Evolutionary conservation across 2,329 filamentous ascomycete species (phyloP).

Genomic region (Colletotrichum gigasporum): DNA sequence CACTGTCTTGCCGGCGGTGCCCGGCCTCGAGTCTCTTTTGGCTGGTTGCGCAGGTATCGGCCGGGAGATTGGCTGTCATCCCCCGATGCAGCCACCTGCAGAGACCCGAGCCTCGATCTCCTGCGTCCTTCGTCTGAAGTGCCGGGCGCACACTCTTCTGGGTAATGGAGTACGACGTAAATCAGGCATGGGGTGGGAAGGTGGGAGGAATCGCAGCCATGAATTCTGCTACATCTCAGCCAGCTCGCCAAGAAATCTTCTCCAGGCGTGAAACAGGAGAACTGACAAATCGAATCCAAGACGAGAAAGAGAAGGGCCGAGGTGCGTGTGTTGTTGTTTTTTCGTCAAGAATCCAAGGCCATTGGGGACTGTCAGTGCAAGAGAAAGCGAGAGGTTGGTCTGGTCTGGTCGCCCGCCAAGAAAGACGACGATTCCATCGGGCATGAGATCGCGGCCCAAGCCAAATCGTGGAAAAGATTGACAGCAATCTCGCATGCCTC

Average conservation of each 20-base stretch:
- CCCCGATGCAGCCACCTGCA: constrained; percentile 27
- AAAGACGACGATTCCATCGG: neutral
- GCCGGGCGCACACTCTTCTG: neutral
- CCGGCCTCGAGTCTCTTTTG: neutral
- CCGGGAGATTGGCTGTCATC: constrained; percentile 20
- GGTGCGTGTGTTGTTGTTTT: neutral
- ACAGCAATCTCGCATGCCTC: constrained; percentile 29
- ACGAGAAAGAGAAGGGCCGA: neutral
- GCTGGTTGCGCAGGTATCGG: neutral
- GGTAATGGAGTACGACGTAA: neutral
- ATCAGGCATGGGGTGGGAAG: neutral
- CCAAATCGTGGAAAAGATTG: neutral
- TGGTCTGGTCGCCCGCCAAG: neutral
- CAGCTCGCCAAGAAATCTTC: constrained; percentile 28
- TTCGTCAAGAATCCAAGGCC: neutral
- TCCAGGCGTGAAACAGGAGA: constrained; percentile 27
- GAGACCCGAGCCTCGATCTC: constrained; percentile 22
- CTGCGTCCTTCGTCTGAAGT: constrained; percentile 26
- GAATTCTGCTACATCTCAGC: constrained; percentile 19
- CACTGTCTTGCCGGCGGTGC: too few relatives aligned
- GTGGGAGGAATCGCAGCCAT: too few relatives aligned
- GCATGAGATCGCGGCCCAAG: neutral
- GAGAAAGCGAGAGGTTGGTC: neutral
- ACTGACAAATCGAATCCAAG: constrained; percentile 12
- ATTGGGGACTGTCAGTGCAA: neutral